Evolutionary conservation across 345 rosid genomes (phyloP).

Genomic region (Euphorbia tirucalli): DNA sequence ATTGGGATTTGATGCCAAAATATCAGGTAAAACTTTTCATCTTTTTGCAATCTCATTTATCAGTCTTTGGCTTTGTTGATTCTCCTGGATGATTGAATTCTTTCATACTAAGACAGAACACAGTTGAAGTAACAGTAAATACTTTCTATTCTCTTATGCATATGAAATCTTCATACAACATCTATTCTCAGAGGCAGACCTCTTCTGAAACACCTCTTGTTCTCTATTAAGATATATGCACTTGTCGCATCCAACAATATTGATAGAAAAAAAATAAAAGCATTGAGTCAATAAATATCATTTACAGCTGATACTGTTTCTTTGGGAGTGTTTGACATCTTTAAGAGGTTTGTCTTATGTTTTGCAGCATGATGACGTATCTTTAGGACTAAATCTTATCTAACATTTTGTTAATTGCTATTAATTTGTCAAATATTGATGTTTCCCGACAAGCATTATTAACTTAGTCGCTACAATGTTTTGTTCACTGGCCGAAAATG

Average conservation of each 20-base stretch:
- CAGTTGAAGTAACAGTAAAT: background rate
- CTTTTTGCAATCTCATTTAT: constrained; percentile 4
- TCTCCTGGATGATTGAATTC: constrained; percentile 6
- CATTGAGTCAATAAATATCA: no score
- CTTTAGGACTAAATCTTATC: no score
- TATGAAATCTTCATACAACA: background rate
- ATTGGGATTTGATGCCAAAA: constrained; percentile 85
- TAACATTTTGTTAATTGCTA: background rate
- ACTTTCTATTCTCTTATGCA: background rate
- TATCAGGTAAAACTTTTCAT: constrained; percentile 60
- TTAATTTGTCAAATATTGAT: background rate
- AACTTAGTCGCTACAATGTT: background rate
- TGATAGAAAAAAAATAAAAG: no score
- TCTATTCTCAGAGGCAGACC: no score
- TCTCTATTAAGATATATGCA: background rate
- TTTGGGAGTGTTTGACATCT: no score
- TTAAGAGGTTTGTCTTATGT: no score
- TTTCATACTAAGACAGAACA: background rate
- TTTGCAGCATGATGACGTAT: no score
- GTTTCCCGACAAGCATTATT: background rate
- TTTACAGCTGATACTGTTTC: no score
- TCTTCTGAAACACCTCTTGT: background rate
- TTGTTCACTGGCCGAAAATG: background rate
- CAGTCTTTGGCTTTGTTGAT: background rate
- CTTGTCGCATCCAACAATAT: no score